These are phyloP conservation scores for Nepenthes mirabilis DNA, from an alignment of 148 eudicot genomes.

Conservation along the genomic window DNA sequence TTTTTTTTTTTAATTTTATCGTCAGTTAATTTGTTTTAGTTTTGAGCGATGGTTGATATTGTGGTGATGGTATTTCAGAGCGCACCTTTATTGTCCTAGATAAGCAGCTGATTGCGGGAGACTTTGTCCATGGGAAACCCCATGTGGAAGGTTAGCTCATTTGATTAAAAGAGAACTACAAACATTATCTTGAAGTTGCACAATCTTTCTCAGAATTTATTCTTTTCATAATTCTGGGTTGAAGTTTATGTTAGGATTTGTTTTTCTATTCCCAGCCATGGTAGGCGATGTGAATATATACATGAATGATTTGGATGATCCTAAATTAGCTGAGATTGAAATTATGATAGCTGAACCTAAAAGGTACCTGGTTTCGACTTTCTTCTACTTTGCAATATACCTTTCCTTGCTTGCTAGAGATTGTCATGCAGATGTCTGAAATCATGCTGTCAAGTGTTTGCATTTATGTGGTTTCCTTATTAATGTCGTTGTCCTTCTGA, in stretches of 20 bases:
- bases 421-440: not conserved
- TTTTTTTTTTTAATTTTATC: too few species aligned
- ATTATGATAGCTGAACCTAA: slow-evolving; percentile 91
- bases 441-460: too few species aligned
- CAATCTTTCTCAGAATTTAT: not conserved
- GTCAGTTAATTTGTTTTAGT: too few species aligned
- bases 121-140: slow-evolving; percentile 51
- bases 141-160: slow-evolving; percentile 53
- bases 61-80: slow-evolving; percentile 30
- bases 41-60: not conserved
- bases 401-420: too few species aligned
- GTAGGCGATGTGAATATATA: slow-evolving; percentile 92
- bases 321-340: slow-evolving; percentile 70
- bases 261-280: slow-evolving; percentile 30
- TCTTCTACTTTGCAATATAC: not conserved
- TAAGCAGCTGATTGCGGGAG: slow-evolving; percentile 47
- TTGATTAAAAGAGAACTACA: not conserved
- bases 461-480: not conserved
- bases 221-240: not conserved
- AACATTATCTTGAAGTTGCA: too few species aligned
- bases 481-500: slow-evolving; percentile 1
- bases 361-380: slow-evolving; percentile 11
- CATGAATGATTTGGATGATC: slow-evolving; percentile 86
- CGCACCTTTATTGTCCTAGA: slow-evolving; percentile 83
- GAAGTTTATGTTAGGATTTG: not conserved